Evolutionary conservation across 495 filamentous ascomycete genomes (phyloP).

Genomic region (Letharia lupina): DNA sequence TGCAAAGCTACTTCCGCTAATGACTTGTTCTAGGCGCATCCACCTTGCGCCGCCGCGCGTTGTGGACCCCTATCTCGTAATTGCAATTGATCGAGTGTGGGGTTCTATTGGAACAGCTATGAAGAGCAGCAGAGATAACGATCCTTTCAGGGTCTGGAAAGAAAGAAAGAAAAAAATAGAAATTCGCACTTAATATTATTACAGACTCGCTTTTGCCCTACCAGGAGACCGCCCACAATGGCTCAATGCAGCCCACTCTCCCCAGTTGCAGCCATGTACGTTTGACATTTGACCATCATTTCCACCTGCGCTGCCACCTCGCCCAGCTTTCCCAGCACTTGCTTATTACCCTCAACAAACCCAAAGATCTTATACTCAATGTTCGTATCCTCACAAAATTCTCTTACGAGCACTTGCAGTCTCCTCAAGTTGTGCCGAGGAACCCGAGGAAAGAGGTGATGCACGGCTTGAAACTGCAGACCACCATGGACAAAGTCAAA

Average conservation of each 20-base stretch:
- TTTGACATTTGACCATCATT: conserved; percentile 19
- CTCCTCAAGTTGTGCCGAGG: conserved; percentile 40
- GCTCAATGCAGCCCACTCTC: conserved; percentile 27
- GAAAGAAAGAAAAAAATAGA: too few species aligned
- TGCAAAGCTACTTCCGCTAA: too few species aligned
- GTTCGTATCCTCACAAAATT: conserved; percentile 38
- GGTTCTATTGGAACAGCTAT: too few species aligned
- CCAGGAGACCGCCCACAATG: background rate
- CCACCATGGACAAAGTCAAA: conserved; percentile 42
- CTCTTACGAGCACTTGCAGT: conserved; percentile 34
- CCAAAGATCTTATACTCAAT: conserved; percentile 36
- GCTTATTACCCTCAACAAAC: conserved; percentile 27
- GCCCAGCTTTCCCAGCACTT: conserved; percentile 15
- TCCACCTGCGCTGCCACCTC: conserved; percentile 19
- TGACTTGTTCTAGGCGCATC: background rate
- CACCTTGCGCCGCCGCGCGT: background rate
- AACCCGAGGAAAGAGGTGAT: conserved; percentile 41
- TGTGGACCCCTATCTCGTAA: too few species aligned
- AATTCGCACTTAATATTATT: background rate
- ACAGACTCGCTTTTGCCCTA: background rate
- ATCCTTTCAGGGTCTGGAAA: background rate
- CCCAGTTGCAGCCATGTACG: conserved; percentile 21
- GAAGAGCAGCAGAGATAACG: background rate
- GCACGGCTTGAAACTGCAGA: conserved; percentile 43
- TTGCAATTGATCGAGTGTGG: too few species aligned